phyloP scores from a whole-genome alignment of 108 stramenopile genomes.

The Nitzschia putrida region DNA sequence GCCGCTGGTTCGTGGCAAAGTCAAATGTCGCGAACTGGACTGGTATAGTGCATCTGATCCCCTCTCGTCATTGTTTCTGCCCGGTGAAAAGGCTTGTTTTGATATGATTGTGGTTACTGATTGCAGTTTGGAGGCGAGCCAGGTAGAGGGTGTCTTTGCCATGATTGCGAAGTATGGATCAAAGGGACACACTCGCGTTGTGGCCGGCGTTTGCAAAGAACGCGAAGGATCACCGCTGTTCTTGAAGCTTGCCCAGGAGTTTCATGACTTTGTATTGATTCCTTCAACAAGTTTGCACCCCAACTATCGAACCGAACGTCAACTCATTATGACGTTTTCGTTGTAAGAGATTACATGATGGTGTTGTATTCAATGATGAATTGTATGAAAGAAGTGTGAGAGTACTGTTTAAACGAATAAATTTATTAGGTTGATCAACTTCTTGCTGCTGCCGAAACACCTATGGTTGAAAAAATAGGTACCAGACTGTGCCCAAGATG shows the following conservation, averaged over 20 bases:
- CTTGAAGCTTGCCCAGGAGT: constrained; percentile 3
- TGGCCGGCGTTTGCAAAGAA: constrained; percentile 21
- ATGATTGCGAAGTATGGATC: constrained; percentile 27
- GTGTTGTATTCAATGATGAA: not conserved
- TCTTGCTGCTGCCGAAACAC: no score
- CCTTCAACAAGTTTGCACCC: constrained; percentile 4
- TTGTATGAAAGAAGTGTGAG: not conserved
- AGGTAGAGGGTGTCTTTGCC: constrained; percentile 14
- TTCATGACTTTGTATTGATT: not conserved
- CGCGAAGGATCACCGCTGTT: constrained; percentile 24
- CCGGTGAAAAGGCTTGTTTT: constrained; percentile 13
- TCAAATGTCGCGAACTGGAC: constrained; percentile 28
- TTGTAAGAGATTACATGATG: not conserved
- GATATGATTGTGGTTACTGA: constrained; percentile 31
- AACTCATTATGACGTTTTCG: constrained; percentile 11
- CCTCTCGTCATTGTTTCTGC: constrained; percentile 13
- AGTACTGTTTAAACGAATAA: not conserved
- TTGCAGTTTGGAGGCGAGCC: constrained; percentile 9
- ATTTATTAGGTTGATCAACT: not conserved
- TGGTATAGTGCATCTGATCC: constrained; percentile 20
- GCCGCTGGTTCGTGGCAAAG: constrained; percentile 4
- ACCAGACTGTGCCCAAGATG: no score
- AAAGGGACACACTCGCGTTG: constrained; percentile 20
- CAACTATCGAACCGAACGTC: not conserved
- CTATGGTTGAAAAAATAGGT: no score